Base-by-base conservation (phyloP, 2,329 filamentous ascomycete genomes). In the Aspergillus ruber region DNA sequence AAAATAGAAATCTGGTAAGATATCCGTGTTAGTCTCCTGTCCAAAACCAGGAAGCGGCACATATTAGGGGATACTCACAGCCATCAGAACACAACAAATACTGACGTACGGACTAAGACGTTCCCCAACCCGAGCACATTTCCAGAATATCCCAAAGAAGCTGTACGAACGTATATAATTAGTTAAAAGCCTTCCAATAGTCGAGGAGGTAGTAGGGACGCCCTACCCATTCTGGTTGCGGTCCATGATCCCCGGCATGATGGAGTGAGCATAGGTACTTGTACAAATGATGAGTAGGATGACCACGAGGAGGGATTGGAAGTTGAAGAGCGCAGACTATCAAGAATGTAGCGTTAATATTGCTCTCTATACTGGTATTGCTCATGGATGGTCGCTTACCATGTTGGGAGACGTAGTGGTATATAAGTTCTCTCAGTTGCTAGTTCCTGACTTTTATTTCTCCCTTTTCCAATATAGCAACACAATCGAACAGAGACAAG, bases 321-420 rank as follows among this genome's bases (percentile, higher is more conserved):
- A 97, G 75, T 97, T 97, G 84, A 98, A 96, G 63, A 98, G 85
- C 47, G 93, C 93, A 50, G 93, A 87, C 93, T 96, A 63, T 44
- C 33, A 38, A 18, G 42, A 36, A 13, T 45, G 20, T 32, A 29
- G 21, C 6, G 10, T 32, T 10, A 32, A 15, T 23, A 20, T 33
- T 20, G 15, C 10, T 12, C 13, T 12, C 9, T 43, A 17, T 43
- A 8, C 13, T 29, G n/a, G 10, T 9, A n/a, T 7, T 32, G 25
- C 17, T 27, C 20, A 43, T 23, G 21, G 18, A 41, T 41, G 38
- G 38, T 39, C 44, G 58, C 62, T 61, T 39, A 66, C 64, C 64
- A 66, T 66, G 43, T 61, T 62, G 56, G 54, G 20, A 21, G 35
- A 27, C 18, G 27, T 39, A 3, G 20, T 17, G 27, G 18, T 21